Base-by-base conservation (phyloP, 2,329 filamentous ascomycete species). In the Nothopassalora personata region DNA sequence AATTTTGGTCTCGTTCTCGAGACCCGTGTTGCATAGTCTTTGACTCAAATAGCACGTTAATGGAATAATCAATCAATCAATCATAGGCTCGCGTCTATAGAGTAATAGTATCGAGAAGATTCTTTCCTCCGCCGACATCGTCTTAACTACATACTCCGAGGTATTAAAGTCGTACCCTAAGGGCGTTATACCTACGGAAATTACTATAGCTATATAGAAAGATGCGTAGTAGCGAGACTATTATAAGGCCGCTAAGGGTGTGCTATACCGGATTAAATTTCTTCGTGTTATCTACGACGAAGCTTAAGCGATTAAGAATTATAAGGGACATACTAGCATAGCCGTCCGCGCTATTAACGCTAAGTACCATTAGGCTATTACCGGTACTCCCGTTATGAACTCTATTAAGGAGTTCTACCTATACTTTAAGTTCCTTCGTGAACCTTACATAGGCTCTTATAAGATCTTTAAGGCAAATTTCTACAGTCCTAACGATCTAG, bases 271-370 rank as follows among this genome's bases (percentile, higher is more conserved):
- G 1, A 64, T 77, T 3, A 68, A 73, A 0, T 84, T 78, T 73
- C 77, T 81, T 45, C 72, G 84, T 1, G 60, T 86, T 3, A 76
- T 99, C 73, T 84, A 97, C 31, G 93, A 99, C 68, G 93, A 99
- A 75, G 94, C 94, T 1, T 93, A 97, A 72, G 92, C 92, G 64
- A 97, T 99, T 85, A 97, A 97, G 83, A 85, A 83, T 31, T 70
- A 76, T 5, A 57, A 58, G 0, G 64, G 68, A 1, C 68, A 71
- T 4, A 81, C 77, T 0, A 77, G 75, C 0, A 67, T 79, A 34
- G 79, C 79, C 3, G 81, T 77, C 60, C 74, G 76, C 2, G 73
- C 69, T 0, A 61, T 80, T 1, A 71, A 71, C 52, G 72, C 74
- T 0, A 53, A 68, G 0, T 72, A 77, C 59, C 69, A 70, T 28